Base-by-base conservation (phyloP, 495 filamentous ascomycete genomes). In the Neurospora sp. region DNA sequence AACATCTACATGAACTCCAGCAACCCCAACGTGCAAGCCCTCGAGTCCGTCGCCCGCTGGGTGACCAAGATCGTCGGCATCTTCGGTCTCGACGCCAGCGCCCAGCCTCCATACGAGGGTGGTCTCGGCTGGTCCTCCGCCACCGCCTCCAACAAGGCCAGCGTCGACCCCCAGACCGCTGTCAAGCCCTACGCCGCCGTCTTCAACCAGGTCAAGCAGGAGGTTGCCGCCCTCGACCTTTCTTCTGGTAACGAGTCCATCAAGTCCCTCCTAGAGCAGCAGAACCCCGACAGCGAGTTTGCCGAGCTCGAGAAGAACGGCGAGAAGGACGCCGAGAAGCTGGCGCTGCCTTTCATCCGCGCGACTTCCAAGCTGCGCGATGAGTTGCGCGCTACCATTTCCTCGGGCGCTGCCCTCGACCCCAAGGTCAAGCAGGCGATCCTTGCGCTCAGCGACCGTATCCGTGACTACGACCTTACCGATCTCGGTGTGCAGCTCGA, bases 401-500 rank as follows among this genome's bases (percentile, higher is more conserved):
- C 53, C 3, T 84, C 90, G 4, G 74, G 82, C 0, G 79, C 86
- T 17, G 77, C 88, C 0, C 78, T 85, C 1, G 81, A 87, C 22
- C 82, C 86, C 1, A 76, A 83, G 17, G 82, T 83, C 1, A 91
- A 91, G 78, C 86, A 90, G 14, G 82, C 82, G 4, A 80, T 94
- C 16, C 85, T 94, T 7, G 74, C 85, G 0, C 87, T 97, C 65
- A 94, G 90, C 75, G 95, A 97, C 77, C 85, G 87, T 6, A 86
- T 98, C 68, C 91, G 95, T 37, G 91, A 98, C 76, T 82, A 87
- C 37, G 89, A 93, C 70, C 89, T 98, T 40, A 93, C 91, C 70
- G 86, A 93, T 68, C 83, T 94, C 0, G 93, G 90, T 22, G 89
- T 98, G 31, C 94, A 96, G 74, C 90, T 98, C 10, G 95, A 98